phyloP scores from a whole-genome alignment of 2,329 filamentous ascomycete species.

The Diplodia corticola region DNA sequence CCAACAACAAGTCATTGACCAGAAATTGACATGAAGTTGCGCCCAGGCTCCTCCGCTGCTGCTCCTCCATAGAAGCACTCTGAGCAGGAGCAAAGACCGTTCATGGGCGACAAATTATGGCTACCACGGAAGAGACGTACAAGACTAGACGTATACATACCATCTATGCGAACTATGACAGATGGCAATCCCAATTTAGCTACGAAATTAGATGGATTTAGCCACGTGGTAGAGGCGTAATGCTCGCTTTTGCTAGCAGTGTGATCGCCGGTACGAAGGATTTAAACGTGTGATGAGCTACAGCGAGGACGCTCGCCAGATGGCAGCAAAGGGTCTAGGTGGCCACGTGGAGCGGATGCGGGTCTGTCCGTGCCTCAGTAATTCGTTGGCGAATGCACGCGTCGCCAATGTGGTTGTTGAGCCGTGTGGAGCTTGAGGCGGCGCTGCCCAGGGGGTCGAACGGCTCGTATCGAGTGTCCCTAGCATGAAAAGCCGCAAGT shows the following conservation, averaged over 20 bases:
- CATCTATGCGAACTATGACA: not conserved
- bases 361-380: slow-evolving; percentile 5
- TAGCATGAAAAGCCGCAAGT: not conserved
- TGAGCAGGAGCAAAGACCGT: not conserved
- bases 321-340: slow-evolving; percentile 10
- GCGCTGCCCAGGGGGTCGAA: not conserved
- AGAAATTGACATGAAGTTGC: no score
- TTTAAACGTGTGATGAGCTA: not conserved
- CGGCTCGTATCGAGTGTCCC: not conserved
- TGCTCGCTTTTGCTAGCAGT: not conserved
- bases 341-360: slow-evolving; percentile 9
- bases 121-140: not conserved
- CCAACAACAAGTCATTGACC: no score
- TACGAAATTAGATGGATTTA: not conserved
- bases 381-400: not conserved
- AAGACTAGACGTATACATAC: not conserved
- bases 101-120: not conserved
- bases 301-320: not conserved
- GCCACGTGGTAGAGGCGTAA: not conserved
- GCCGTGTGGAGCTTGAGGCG: not conserved
- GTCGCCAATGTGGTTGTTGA: not conserved
- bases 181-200: not conserved
- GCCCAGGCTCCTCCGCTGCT: no score
- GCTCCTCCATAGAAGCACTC: not conserved
- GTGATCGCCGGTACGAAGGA: slow-evolving; percentile 6